A percentile compares a stretch with the other conserved stretches of the same genome.
Conservation (phyloP, 495 filamentous ascomycete genomes). For the Xylaria venustula region DNA sequence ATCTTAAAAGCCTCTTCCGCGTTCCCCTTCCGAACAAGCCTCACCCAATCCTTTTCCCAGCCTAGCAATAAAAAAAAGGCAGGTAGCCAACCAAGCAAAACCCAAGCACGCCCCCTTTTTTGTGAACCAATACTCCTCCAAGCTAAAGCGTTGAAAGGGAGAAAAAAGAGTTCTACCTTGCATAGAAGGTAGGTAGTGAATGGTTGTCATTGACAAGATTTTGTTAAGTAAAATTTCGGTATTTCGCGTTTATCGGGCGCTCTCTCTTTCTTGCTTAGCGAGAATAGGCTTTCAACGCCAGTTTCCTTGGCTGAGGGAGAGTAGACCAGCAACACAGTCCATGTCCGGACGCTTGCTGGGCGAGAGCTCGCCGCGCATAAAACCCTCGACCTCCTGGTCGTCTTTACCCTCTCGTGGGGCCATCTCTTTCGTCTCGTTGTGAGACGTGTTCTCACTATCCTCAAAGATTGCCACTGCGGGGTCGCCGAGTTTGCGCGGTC, state of each 20-base stretch:
- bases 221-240: no score
- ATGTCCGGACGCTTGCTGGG: conserved; percentile 65
- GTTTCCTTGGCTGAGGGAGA: conserved; percentile 65
- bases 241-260: no score
- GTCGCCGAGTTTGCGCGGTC: conserved; percentile 9
- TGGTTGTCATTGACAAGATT: no score
- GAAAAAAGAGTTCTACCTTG: neutral
- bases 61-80: neutral
- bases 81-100: conserved; percentile 1
- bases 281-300: conserved; percentile 46
- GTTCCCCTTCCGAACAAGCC: conserved; percentile 1
- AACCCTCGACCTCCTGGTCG: conserved; percentile 61
- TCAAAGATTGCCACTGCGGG: conserved; percentile 39
- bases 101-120: neutral
- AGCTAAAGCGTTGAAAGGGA: no score
- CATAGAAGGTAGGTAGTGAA: neutral
- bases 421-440: neutral
- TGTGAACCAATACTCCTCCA: no score
- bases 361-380: conserved; percentile 62
- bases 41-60: conserved; percentile 1
- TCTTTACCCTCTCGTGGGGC: neutral
- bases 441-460: conserved; percentile 25
- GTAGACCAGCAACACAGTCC: conserved; percentile 74
- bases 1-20: neutral
- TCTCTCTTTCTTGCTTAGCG: no score